Conservation (phyloP, 2,329 filamentous ascomycete genomes). For the Waltergamsia citrina region DNA sequence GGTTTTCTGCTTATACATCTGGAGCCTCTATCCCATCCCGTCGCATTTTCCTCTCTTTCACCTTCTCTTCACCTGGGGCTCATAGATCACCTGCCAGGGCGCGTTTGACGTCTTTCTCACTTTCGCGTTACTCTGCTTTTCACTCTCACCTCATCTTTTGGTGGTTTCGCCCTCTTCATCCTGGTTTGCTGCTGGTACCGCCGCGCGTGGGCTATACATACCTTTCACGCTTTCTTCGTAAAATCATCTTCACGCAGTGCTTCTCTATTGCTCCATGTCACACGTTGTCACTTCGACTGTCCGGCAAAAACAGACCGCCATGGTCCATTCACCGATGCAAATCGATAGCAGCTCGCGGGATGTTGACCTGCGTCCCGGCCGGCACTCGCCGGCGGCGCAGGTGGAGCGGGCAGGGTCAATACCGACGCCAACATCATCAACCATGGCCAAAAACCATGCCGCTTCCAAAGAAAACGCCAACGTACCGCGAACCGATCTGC, state of each 20-base stretch:
- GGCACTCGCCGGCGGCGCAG: neutral
- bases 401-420: neutral
- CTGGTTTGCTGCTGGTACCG: neutral
- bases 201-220: neutral
- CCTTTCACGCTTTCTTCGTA: too few relatives aligned
- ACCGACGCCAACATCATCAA: neutral
- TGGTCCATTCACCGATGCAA: slow-evolving; percentile 3
- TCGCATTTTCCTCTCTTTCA: neutral
- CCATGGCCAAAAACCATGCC: slow-evolving; percentile 28
- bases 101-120: too few relatives aligned
- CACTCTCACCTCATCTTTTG: neutral
- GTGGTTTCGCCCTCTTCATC: too few relatives aligned
- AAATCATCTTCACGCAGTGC: too few relatives aligned
- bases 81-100: too few relatives aligned
- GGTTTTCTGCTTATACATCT: neutral
- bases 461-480: slow-evolving; percentile 36
- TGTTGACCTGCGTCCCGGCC: neutral
- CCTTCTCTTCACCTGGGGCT: neutral
- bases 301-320: slow-evolving; percentile 2
- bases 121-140: too few relatives aligned
- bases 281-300: slow-evolving; percentile 3
- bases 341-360: neutral
- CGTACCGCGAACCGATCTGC: slow-evolving; percentile 19
- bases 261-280: neutral
- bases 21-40: neutral